Conservation (phyloP, 129 eudicot genomes). For the Flaveria trinervia region DNA sequence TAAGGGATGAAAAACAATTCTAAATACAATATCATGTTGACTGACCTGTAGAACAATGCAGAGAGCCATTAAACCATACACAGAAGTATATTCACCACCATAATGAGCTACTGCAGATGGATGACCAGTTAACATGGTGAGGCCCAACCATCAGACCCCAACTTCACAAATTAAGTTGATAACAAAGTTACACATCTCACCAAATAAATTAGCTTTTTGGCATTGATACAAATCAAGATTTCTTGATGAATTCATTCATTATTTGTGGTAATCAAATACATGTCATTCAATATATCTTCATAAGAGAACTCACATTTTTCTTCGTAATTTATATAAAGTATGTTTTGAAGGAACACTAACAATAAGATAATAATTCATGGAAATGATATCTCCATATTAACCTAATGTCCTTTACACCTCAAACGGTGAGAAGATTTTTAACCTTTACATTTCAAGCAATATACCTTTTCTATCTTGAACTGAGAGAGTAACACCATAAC, state of each 20-base stretch:
- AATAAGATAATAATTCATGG: not conserved
- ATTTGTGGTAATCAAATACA: not conserved
- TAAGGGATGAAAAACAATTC: not conserved
- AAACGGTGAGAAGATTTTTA: not conserved
- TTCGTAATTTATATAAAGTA: not conserved
- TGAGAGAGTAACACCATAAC: not conserved
- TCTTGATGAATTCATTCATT: not conserved
- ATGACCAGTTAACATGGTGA: conserved; percentile 62
- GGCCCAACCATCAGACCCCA: conserved; percentile 54
- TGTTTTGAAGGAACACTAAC: not conserved
- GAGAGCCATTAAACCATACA: conserved; percentile 61
- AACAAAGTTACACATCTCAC: conserved; percentile 10
- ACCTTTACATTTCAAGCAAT: not conserved
- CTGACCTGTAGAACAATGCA: conserved; percentile 69
- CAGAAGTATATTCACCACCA: conserved; percentile 79
- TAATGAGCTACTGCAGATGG: conserved; percentile 56
- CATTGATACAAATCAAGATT: not conserved
- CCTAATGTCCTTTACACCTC: not conserved
- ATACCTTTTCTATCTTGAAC: not conserved
- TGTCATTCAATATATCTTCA: not conserved
- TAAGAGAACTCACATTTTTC: not conserved
- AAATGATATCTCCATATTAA: not conserved
- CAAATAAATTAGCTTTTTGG: conserved; percentile 5
- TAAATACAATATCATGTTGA: not conserved
- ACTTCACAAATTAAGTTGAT: conserved; percentile 40